Base-by-base conservation (phyloP, 1,139 yeast genomes). In the Saccharomycopsis phalli region DNA sequence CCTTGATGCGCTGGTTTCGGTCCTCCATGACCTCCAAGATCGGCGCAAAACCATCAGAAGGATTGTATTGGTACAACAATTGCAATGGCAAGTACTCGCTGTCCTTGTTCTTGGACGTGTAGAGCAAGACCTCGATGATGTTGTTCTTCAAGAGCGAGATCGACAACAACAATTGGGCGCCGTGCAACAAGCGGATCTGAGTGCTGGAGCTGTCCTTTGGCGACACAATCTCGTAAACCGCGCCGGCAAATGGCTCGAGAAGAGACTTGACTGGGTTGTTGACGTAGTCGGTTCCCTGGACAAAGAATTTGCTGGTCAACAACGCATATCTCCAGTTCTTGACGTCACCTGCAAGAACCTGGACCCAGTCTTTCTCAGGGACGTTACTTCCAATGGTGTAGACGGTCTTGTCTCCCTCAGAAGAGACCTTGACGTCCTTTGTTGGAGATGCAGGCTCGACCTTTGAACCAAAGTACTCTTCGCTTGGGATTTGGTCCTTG, bases 301-400 rank as follows among this genome's bases (percentile, higher is more conserved):
- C 93, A 58, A 86, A 68, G 61, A 86, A 76, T 47, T 76, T 73
- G 49, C 91, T 73, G 27, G 88, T 69, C 50, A 91, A 68, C 60
- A 91, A 75, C 26, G 98, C 96, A 53, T 82, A 83, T 63, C 94
- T 77, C 99, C 99, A 91, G 60, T 74, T 76, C 56, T 76, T 76
- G 50, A 71, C 60, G 42, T 70, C 60, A 48, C 98, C 97, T 46
- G 95, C 95, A 54, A 91, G 69, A 46, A 80, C 66, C 42, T 75
- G 65, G 56, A 83, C 76, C 98, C 98, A 91, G 37, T 68, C 66
- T 30, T 79, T 71, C n/a, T n/a, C n/a, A 49, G 74, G 71, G 38
- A 71, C 62, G 49, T 68, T 61, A 58, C 69, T 72, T 26, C 40
- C 42, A 17, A 42, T 28, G 28, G 59, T 62, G 49, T 62, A 65